phyloP scores from a whole-genome alignment of 441 rosid genomes.

The Erysimum pusillum region DNA sequence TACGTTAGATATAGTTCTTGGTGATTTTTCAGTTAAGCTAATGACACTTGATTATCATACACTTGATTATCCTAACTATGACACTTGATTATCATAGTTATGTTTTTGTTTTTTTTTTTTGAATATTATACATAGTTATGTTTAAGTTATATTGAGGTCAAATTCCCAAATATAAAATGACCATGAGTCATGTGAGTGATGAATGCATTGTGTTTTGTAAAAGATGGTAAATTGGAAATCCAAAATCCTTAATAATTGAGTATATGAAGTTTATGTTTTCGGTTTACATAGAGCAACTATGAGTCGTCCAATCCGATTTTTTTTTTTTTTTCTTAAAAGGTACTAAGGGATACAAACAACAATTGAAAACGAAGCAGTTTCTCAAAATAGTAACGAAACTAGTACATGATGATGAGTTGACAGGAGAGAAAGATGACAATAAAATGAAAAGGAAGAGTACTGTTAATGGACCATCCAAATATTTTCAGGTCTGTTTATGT shows the following conservation, averaged over 20 bases:
- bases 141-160: background rate
- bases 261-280: background rate
- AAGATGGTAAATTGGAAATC: background rate
- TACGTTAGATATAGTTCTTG: too few species aligned
- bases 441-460: slow-evolving; percentile 24
- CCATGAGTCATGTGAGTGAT: background rate
- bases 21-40: too few species aligned
- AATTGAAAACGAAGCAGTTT: slow-evolving; percentile 4
- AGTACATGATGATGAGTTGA: slow-evolving; percentile 35
- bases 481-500: slow-evolving; percentile 38
- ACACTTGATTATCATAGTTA: too few species aligned
- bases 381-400: slow-evolving; percentile 24
- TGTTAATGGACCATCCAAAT: slow-evolving; percentile 40
- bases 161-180: background rate
- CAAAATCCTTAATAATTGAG: slow-evolving; percentile 14
- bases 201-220: background rate
- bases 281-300: too few species aligned
- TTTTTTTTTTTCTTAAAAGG: background rate
- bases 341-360: background rate
- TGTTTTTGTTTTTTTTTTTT: too few species aligned
- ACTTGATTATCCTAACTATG: too few species aligned
- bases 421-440: slow-evolving; percentile 41
- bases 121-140: too few species aligned
- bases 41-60: too few species aligned
- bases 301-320: too few species aligned